Percentiles rank a stretch among this genome's conserved stretches.
Conservation (phyloP, 495 filamentous ascomycete genomes). For the Penicillium egyptiacum region DNA sequence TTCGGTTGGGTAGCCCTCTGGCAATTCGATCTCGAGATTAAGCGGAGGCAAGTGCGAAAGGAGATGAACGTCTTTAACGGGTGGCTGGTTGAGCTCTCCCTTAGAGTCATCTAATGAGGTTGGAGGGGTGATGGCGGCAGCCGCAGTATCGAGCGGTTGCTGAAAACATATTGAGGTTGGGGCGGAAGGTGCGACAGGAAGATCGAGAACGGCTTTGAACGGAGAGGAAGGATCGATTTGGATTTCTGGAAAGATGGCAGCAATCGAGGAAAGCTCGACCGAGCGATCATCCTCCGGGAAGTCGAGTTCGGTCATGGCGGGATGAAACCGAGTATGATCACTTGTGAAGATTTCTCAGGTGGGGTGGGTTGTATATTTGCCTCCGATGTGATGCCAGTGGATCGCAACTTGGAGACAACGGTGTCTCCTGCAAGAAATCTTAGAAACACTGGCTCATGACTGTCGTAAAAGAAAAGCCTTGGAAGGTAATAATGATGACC, state of each 20-base stretch:
- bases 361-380: neutral
- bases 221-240: constrained; percentile 53
- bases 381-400: neutral
- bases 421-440: neutral
- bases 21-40: constrained; percentile 65
- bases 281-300: constrained; percentile 64
- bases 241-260: constrained; percentile 88
- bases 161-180: constrained; percentile 72
- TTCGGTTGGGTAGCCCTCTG: constrained; percentile 70
- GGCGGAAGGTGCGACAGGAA: constrained; percentile 67
- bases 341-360: constrained; percentile 5
- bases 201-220: constrained; percentile 65
- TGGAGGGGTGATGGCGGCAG: constrained; percentile 45
- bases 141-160: constrained; percentile 45
- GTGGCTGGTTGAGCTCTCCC: constrained; percentile 20
- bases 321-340: neutral
- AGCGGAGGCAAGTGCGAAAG: constrained; percentile 78
- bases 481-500: neutral
- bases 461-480: neutral
- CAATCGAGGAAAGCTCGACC: constrained; percentile 77
- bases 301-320: constrained; percentile 32
- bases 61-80: constrained; percentile 54
- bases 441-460: constrained; percentile 1
- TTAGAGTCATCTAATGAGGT: constrained; percentile 43
- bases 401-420: neutral